Evolutionary conservation across 805 yeast species (phyloP).

Genomic region (Clavispora santaluciae): DNA sequence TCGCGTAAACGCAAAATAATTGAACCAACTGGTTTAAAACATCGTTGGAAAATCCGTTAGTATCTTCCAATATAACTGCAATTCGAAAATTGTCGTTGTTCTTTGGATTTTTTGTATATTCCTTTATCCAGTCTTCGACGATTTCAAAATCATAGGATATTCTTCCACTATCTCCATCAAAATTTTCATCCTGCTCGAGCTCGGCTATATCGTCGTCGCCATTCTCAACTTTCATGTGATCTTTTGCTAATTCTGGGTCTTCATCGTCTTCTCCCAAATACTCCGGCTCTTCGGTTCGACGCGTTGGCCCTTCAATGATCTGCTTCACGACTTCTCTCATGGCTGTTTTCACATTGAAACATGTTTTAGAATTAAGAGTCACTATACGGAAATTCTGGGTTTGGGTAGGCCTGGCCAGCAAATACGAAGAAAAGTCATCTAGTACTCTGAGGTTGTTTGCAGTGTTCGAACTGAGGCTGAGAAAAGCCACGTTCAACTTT

Average conservation of each 20-base stretch:
- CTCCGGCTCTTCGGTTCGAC: neutral
- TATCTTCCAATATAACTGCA: conserved; percentile 33
- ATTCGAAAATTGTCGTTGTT: conserved; percentile 14
- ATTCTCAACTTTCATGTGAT: conserved; percentile 3
- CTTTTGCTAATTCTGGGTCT: conserved; percentile 2
- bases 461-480: conserved; percentile 35
- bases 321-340: conserved; percentile 33
- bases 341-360: conserved; percentile 30
- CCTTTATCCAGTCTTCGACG: conserved; percentile 27
- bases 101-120: conserved; percentile 6
- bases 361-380: conserved; percentile 26
- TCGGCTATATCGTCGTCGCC: conserved; percentile 5
- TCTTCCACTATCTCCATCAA: conserved; percentile 18
- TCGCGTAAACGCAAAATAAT: conserved; percentile 23
- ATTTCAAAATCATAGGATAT: conserved; percentile 34
- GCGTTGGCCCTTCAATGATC: conserved; percentile 12
- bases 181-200: conserved; percentile 14
- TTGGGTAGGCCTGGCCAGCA: conserved; percentile 6
- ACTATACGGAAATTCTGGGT: conserved; percentile 19
- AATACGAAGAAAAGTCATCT: conserved; percentile 26
- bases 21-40: conserved; percentile 33
- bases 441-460: conserved; percentile 37
- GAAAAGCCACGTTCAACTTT: conserved; percentile 29
- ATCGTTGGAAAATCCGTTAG: conserved; percentile 30
- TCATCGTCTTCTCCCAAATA: neutral